These are phyloP conservation scores for Lachancea sp. DNA, from an alignment of 805 yeast species.

Conservation along the genomic window DNA sequence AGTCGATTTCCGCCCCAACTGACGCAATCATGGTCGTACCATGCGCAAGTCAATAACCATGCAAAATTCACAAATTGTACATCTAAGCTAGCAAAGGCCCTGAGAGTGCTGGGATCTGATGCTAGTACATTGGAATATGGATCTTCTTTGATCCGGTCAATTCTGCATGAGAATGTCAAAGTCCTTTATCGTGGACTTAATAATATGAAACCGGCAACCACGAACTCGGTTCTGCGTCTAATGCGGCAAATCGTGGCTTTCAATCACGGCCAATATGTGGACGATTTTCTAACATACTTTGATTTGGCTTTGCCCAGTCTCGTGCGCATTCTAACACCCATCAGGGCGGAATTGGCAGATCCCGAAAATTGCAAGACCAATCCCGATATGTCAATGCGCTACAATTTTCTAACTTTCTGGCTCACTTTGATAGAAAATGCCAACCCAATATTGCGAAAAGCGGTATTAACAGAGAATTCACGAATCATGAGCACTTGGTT, in stretches of 20 bases:
- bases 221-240: slow-evolving; percentile 57
- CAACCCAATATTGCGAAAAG: slow-evolving; percentile 55
- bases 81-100: slow-evolving; percentile 35
- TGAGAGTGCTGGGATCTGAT: slow-evolving; percentile 23
- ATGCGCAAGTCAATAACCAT: slow-evolving; percentile 46
- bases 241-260: slow-evolving; percentile 46
- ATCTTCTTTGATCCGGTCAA: slow-evolving; percentile 35
- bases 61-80: slow-evolving; percentile 42
- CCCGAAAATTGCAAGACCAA: slow-evolving; percentile 31
- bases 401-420: slow-evolving; percentile 57
- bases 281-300: slow-evolving; percentile 55
- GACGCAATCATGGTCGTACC: slow-evolving; percentile 43
- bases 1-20: slow-evolving; percentile 34
- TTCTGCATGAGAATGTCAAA: slow-evolving; percentile 52
- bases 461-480: slow-evolving; percentile 48
- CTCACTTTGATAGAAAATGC: slow-evolving; percentile 43
- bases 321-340: slow-evolving; percentile 54
- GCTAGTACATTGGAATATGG: slow-evolving; percentile 19
- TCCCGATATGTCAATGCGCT: slow-evolving; percentile 45
- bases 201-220: slow-evolving; percentile 47
- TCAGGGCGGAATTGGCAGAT: slow-evolving; percentile 40
- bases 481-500: slow-evolving; percentile 62
- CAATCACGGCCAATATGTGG: slow-evolving; percentile 44
- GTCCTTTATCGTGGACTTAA: slow-evolving; percentile 62
- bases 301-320: slow-evolving; percentile 60